phyloP scores from a whole-genome alignment of 2,329 filamentous ascomycete genomes.

The Diaporthe capsici region DNA sequence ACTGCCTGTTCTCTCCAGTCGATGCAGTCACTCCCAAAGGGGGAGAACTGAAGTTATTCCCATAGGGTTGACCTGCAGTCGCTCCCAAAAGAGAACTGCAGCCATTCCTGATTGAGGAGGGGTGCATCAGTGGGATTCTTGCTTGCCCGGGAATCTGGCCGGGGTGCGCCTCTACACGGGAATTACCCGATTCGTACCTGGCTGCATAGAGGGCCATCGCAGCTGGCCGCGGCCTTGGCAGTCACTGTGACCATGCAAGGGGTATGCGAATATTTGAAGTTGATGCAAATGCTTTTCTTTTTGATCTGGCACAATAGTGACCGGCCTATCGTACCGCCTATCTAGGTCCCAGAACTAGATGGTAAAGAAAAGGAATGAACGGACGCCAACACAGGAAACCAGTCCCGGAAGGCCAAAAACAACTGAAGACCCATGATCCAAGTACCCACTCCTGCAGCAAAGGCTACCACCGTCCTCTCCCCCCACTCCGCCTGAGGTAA shows the following conservation, averaged over 20 bases:
- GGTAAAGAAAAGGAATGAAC: background rate
- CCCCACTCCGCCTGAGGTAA: background rate
- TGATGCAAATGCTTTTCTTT: background rate
- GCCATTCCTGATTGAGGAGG: background rate
- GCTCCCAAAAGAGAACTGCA: background rate
- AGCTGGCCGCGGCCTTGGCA: background rate
- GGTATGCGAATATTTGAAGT: background rate
- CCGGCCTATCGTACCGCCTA: background rate
- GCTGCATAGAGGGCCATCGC: background rate
- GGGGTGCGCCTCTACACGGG: background rate
- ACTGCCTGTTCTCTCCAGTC: background rate
- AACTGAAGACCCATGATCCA: background rate
- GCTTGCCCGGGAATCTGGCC: background rate
- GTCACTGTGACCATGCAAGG: background rate
- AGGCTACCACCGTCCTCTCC: background rate
- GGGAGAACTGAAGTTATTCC: background rate
- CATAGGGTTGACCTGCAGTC: background rate
- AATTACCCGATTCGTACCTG: conserved; percentile 1
- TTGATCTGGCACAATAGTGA: background rate
- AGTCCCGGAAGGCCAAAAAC: background rate
- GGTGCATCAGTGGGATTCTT: background rate
- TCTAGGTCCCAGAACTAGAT: background rate
- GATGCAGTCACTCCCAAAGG: background rate
- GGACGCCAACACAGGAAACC: background rate
- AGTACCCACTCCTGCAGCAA: background rate